Evolutionary conservation across 106 monocot genomes (phyloP), one percentile per base, ranked within the genome.

Genomic region (Platanthera guangdongensis): DNA sequence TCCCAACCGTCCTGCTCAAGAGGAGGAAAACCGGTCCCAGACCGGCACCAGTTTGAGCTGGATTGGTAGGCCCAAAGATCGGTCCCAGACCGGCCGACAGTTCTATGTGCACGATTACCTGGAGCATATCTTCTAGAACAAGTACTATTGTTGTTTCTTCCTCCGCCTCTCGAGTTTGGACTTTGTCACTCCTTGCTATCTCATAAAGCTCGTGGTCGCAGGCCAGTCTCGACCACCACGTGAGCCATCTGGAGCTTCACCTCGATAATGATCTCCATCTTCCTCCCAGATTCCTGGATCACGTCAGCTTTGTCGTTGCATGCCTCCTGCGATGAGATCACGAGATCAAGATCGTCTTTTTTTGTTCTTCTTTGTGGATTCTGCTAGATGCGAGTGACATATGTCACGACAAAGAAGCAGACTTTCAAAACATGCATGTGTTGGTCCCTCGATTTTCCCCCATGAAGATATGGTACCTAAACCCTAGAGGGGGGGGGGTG

Each of bases 191-290:
- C 22, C 94, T 69, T 7, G 87, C 83, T 80, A 94, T 99, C 49
- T 99, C 97, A 78, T 89, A 91, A 6, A 99, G 75, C 83, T 99
- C 97, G 6, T 83, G 86, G 71, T 99, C 97, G 28, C 97, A 99
- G 28, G 89, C 86, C 48, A n/a, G n/a, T n/a, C n/a, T 94, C 97
- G 0, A 94, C 72, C 48, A 92, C 91, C 6, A 86, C 73, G 16
- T 89, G 86, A 19, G 89, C 91, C 70, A 86, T 77, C 76, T 92
- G 84, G 72, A 92, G 78, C 78, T 99, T 92, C 84, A 92, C 94
- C 83, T 92, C 92, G 1, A 88, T 90, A 13, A 99, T 90, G 73
- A 87, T 78, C 78, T 99, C 97, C 97, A 99, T 99, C 84, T 99
- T 94, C 75, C 86, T 82, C 22, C 94, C 88, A 52, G 97, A 87